Evolutionary conservation across 2,329 filamentous ascomycete species (phyloP), one percentile per base, ranked within the genome.

Genomic region (Phialophora expanda): DNA sequence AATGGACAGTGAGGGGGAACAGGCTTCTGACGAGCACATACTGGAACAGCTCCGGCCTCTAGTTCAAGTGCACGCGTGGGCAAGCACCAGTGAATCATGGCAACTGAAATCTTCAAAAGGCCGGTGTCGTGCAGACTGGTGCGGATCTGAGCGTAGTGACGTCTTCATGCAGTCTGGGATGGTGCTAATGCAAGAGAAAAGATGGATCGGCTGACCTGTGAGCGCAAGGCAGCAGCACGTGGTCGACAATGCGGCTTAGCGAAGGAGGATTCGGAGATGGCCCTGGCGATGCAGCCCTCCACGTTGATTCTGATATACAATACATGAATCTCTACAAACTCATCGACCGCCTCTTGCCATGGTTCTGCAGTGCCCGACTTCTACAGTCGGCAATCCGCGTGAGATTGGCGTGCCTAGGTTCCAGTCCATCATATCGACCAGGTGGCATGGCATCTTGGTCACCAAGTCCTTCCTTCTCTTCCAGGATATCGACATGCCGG

Each of bases 401-500:
- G 30, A 3, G 44, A 44, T n/a, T 44, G 32, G 12, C 32, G 17
- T 20, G 17, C 4, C 22, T n/a, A 11, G 46, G 22, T 32, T 17
- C 50, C 8, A 59, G 48, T 2, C 67, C 67, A 22, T 69, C 67
- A 48, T 69, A 69, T 9, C 60, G 54, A 3, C 67, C 67, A n/a
- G 62, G 54, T 22, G 67, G 67, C 65, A 69, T 67, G 12, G 56
- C n/a, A 14, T 56, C 62, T 46, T 67, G 67, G 8, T 3, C 41
- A 5, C 70, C 66, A 56, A 62, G 60, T 2, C 70, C 70, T 44
- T 71, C 70, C 11, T 56, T 54, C 38, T 71, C 68, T 8, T 68
- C 66, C 24, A 71, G 56, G 22, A 71, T 64, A 32, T 67, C 70
- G 11, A 71, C 66, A 46, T 71, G 70, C 50, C 65, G 59, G 22